Conservation (phyloP, 257 asterid genomes). For the Solanum bulbocastanum region DNA sequence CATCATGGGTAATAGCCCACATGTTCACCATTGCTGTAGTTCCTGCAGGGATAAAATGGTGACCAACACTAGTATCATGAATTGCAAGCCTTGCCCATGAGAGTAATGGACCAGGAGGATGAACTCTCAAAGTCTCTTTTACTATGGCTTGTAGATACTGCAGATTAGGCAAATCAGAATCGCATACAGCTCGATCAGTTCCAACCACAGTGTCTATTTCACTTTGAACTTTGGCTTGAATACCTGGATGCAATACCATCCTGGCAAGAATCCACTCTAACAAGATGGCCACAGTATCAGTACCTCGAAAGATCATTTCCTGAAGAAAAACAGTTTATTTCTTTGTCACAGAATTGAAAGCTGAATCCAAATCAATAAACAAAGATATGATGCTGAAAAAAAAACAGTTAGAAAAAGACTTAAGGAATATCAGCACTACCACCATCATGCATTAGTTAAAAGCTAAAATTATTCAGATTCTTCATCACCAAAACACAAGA, state of each 20-base stretch:
- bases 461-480: constrained; percentile 42
- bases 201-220: constrained; percentile 46
- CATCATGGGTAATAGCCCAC: constrained; percentile 77
- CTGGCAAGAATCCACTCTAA: constrained; percentile 89
- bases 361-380: background rate
- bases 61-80: constrained; percentile 52
- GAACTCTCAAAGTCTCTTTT: constrained; percentile 67
- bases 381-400: background rate
- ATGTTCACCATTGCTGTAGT: constrained; percentile 89
- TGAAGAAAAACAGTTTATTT: background rate
- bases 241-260: constrained; percentile 68
- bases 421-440: background rate
- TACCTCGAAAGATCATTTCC: constrained; percentile 87
- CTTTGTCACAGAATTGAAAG: background rate
- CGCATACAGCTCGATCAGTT: constrained; percentile 10
- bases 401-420: background rate
- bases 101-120: constrained; percentile 84
- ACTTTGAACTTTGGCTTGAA: constrained; percentile 50
- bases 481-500: constrained; percentile 16
- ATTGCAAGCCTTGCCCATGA: constrained; percentile 78
- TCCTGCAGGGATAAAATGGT: constrained; percentile 48
- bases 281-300: constrained; percentile 72
- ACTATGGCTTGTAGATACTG: constrained; percentile 55
- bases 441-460: constrained; percentile 14
- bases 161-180: constrained; percentile 47